phyloP scores from a whole-genome alignment of 208 protist species.

The Leishmania amazonensis region DNA sequence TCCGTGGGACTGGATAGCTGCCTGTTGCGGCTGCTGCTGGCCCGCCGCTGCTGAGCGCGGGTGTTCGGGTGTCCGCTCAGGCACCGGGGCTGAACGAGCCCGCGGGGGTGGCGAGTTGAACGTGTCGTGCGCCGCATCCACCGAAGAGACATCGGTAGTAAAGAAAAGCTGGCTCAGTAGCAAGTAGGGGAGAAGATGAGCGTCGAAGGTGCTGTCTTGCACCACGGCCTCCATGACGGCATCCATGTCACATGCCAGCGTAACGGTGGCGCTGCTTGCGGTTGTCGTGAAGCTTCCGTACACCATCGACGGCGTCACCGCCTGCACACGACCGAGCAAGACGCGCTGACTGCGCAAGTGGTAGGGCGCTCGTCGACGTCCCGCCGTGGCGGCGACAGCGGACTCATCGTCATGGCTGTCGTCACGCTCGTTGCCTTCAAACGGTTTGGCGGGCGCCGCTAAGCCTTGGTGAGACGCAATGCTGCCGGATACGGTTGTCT shows the following conservation, averaged over 20 bases:
- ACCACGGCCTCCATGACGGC: neutral
- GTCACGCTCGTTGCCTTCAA: neutral
- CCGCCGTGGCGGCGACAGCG: neutral
- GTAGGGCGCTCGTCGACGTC: slow-evolving; percentile 9
- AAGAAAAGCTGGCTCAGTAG: slow-evolving; percentile 31
- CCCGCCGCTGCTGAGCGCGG: neutral
- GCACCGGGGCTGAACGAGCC: slow-evolving; percentile 2
- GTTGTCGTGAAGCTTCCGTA: slow-evolving; percentile 1
- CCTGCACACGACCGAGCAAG: slow-evolving; percentile 35
- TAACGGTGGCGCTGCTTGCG: neutral
- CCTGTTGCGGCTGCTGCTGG: neutral
- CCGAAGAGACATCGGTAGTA: neutral
- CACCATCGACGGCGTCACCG: slow-evolving; percentile 29
- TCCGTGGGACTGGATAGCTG: neutral
- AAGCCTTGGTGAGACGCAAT: neutral
- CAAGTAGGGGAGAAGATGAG: slow-evolving; percentile 23
- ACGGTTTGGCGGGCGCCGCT: neutral
- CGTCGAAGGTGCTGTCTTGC: neutral
- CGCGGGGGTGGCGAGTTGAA: neutral
- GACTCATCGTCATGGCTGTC: slow-evolving; percentile 6
- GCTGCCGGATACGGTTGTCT: slow-evolving; percentile 30
- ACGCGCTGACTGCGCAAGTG: slow-evolving; percentile 27
- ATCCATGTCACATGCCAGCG: neutral
- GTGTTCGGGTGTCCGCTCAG: neutral
- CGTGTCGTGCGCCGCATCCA: neutral